A percentile compares a stretch with the other conserved stretches of the same genome.
Conservation (phyloP, 2,329 filamentous ascomycete genomes). For the Sclerotinia sclerotiorum region DNA sequence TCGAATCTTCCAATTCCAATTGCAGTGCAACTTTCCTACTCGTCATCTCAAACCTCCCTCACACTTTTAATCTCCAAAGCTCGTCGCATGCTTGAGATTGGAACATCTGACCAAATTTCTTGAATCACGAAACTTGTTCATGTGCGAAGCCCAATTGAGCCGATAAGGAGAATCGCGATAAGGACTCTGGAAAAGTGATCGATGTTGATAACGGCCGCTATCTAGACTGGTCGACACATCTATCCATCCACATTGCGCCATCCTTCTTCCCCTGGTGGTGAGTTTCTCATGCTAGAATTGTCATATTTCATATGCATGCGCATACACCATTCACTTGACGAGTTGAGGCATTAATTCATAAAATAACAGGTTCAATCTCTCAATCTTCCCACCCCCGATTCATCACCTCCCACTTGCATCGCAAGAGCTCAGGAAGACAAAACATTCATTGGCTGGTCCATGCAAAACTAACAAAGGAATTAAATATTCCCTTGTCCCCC, state of each 20-base stretch:
- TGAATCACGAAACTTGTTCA: slow-evolving; percentile 15
- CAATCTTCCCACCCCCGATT: background rate
- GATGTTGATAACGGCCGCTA: background rate
- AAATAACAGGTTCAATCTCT: slow-evolving; percentile 7
- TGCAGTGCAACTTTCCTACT: background rate
- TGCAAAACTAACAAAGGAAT: slow-evolving; percentile 9
- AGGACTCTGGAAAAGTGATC: background rate
- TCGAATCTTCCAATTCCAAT: background rate
- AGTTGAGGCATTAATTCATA: slow-evolving; percentile 1
- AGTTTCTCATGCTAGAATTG: background rate
- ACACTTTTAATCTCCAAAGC: background rate
- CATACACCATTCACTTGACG: background rate
- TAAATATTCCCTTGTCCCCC: slow-evolving; percentile 1
- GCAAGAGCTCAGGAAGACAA: slow-evolving; percentile 6
- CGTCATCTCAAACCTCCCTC: background rate
- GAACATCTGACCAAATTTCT: slow-evolving; percentile 8
- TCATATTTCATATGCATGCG: background rate
- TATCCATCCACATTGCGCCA: background rate
- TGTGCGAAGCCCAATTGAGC: slow-evolving; percentile 8
- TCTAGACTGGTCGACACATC: background rate
- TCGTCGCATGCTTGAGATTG: background rate
- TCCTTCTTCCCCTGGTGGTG: background rate
- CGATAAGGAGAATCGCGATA: slow-evolving; percentile 16
- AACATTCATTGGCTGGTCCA: slow-evolving; percentile 3
- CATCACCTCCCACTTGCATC: background rate